A percentile compares a stretch with the other conserved stretches of the same genome.
phyloP scores from a whole-genome alignment of 2,329 filamentous ascomycete genomes.

The Aspergillus viridinutans region DNA sequence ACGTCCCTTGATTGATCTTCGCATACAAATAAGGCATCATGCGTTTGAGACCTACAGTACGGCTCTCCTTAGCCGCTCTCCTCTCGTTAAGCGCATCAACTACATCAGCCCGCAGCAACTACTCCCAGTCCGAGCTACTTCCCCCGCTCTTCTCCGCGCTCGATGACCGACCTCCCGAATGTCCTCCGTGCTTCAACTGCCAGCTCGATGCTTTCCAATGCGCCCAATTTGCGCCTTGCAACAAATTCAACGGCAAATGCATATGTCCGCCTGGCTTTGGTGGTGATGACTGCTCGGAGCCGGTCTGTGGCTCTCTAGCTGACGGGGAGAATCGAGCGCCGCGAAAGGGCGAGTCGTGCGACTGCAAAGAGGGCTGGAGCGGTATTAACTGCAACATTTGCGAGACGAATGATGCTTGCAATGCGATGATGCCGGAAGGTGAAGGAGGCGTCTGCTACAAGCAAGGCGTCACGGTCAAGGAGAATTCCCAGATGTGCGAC shows the following conservation, averaged over 20 bases:
- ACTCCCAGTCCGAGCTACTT: constrained; percentile 57
- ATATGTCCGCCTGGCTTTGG: constrained; percentile 88
- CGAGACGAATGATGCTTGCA: constrained; percentile 74
- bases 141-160: constrained; percentile 66
- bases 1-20: background rate
- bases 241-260: constrained; percentile 87
- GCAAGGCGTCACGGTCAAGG: constrained; percentile 81
- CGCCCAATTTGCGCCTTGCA: constrained; percentile 84
- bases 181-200: constrained; percentile 80
- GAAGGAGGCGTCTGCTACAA: constrained; percentile 88
- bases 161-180: constrained; percentile 61
- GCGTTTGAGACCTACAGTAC: constrained; percentile 21
- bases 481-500: constrained; percentile 97
- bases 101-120: constrained; percentile 43
- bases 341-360: constrained; percentile 66
- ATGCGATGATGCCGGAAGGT: constrained; percentile 77
- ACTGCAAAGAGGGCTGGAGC: constrained; percentile 89
- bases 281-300: constrained; percentile 86
- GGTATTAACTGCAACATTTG: constrained; percentile 99
- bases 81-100: constrained; percentile 20
- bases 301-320: constrained; percentile 85
- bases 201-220: constrained; percentile 88
- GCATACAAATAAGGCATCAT: constrained; percentile 19
- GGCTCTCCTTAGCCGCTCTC: constrained; percentile 23
- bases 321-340: constrained; percentile 75